phyloP scores from a whole-genome alignment of 1,284 basidiomycete species.

The Ustilago vetiveriae region DNA sequence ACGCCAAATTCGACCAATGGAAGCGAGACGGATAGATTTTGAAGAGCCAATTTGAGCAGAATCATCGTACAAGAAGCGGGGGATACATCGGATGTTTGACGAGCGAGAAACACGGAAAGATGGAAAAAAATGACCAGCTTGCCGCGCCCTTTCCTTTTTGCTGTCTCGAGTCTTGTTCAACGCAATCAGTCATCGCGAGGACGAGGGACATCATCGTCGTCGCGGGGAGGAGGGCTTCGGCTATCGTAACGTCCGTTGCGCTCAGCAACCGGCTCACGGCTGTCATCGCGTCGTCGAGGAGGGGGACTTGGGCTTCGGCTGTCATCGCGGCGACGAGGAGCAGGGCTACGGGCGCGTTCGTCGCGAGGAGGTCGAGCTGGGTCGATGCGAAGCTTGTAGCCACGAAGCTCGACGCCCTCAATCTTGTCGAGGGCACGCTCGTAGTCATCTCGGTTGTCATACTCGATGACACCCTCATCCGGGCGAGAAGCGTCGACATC shows the following conservation, averaged over 20 bases:
- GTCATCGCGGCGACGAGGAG: constrained; percentile 46
- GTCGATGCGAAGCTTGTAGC: constrained; percentile 63
- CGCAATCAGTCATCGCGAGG: constrained; percentile 32
- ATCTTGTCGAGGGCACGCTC: constrained; percentile 64
- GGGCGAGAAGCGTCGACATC: constrained; percentile 62
- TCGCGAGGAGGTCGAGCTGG: constrained; percentile 48
- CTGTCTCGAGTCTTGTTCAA: no score
- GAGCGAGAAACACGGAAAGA: no score
- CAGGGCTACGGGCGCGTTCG: constrained; percentile 58
- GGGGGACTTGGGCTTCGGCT: no score
- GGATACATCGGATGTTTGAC: constrained; percentile 15
- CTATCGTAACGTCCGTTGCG: constrained; percentile 52
- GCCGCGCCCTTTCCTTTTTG: no score
- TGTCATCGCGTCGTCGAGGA: constrained; percentile 41
- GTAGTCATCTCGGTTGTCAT: constrained; percentile 64
- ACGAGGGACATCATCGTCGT: constrained; percentile 49
- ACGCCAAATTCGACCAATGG: constrained; percentile 1
- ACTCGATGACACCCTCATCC: constrained; percentile 65
- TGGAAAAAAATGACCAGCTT: no score
- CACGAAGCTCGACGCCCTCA: constrained; percentile 64
- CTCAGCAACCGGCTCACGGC: constrained; percentile 39
- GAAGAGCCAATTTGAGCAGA: constrained; percentile 14
- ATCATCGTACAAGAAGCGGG: constrained; percentile 12
- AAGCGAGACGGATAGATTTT: constrained; percentile 2
- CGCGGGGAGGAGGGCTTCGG: constrained; percentile 53